Percentiles rank a stretch among this genome's conserved stretches.
These are phyloP conservation scores for Amanita pseudoporphyria DNA, from an alignment of 768 basidiomycete genomes.

Conservation along the genomic window DNA sequence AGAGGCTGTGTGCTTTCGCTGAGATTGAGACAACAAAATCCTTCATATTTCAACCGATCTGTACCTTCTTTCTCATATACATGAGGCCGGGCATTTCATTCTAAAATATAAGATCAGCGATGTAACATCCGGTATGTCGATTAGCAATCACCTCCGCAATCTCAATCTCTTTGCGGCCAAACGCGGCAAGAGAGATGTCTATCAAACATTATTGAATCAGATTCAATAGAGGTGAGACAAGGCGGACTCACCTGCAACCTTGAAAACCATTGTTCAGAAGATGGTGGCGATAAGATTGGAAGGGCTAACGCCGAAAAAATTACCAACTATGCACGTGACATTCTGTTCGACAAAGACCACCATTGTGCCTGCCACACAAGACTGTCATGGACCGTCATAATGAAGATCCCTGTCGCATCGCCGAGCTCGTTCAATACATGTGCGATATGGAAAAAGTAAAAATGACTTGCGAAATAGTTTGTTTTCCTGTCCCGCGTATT, in stretches of 20 bases:
- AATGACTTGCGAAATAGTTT: conserved; percentile 32
- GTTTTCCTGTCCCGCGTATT: conserved; percentile 67
- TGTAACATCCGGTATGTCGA: conserved; percentile 2
- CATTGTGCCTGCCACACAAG: neutral
- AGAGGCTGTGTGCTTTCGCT: conserved; percentile 55
- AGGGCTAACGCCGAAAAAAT: conserved; percentile 13
- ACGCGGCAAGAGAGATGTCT: conserved; percentile 97
- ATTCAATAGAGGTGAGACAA: neutral
- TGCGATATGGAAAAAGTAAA: conserved; percentile 35
- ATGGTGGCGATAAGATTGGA: conserved; percentile 13
- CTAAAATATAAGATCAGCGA: conserved; percentile 23
- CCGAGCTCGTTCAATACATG: conserved; percentile 64
- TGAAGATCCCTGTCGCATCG: conserved; percentile 37
- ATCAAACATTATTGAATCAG: conserved; percentile 8
- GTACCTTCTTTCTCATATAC: conserved; percentile 81
- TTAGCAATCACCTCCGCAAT: conserved; percentile 80
- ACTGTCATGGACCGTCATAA: neutral
- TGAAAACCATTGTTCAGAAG: conserved; percentile 64
- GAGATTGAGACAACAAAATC: neutral
- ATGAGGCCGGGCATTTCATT: conserved; percentile 96
- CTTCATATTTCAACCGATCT: neutral
- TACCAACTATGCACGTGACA: conserved; percentile 15
- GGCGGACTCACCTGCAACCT: conserved; percentile 62
- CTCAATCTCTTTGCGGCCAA: conserved; percentile 99
- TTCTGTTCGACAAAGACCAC: neutral